Base-by-base conservation (phyloP, 768 basidiomycete species). In the Hygrophorus russula region DNA sequence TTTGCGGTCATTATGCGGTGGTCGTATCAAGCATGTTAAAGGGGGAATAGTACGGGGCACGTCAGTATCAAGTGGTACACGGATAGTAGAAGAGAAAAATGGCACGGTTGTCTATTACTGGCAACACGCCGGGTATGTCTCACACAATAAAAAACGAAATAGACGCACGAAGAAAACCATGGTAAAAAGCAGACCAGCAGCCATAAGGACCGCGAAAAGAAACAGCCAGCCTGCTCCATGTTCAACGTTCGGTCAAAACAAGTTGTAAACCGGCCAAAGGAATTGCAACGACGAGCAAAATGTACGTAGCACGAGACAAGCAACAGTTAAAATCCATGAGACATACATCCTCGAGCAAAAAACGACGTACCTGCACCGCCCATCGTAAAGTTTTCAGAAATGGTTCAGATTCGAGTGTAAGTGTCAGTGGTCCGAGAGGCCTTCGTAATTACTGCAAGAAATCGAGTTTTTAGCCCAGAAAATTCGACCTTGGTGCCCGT, bases 131-230 rank as follows among this genome's bases (percentile, higher is more conserved):
- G 5, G 34, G 9, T 17, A 35, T 9, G 17, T 35, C n/a, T 3
- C 9, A 4, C 3, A 14, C 24, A 7, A 24, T 24, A 13, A 31
- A 19, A 35, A 33, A 12, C 18, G n/a, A 10, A 19, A 17, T 15
- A 17, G 35, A 82, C 90, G 64, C 56, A 97, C 94, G 66, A 96
- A 99, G 74, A 98, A 99, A 60, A 99, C 96, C 85, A 92, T 92
- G 53, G 92, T 96, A 70, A 99, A 99, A 47, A 99, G 70, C 47
- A 98, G 71, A 28, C 82, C 91, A 14, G 93, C 94, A 53, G 92
- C 85, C 79, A 90, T 80, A 43, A 98, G 80, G 60, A 97, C 93
- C 59, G 90, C 78, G 61, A 97, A 92, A 54, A 98, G 76, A 70
- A 96, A 99, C 51, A 99, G 66, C 94, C 93, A 97, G 59, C 89